Evolutionary conservation across 306 rosid genomes (phyloP).

Genomic region (Macrotyloma uniflorum): DNA sequence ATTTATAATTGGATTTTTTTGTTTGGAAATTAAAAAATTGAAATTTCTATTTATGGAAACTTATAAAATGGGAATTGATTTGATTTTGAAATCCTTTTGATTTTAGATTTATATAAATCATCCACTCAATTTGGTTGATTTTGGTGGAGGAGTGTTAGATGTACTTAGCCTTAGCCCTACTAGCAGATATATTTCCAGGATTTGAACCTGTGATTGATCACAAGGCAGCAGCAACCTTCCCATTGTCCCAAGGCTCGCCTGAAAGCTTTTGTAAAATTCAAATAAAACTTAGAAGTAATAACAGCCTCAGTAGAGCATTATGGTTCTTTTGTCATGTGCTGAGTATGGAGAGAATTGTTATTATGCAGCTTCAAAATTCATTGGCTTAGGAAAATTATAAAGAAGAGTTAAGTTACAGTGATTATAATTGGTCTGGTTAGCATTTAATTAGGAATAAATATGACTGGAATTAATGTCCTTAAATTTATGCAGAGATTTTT

Average conservation of each 20-base stretch:
- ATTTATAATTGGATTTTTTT: not conserved
- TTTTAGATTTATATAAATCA: constrained; percentile 23
- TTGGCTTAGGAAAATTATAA: constrained; percentile 10
- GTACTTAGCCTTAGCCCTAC: not conserved
- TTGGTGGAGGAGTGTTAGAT: not conserved
- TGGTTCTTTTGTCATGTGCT: not conserved
- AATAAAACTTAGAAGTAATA: constrained; percentile 5
- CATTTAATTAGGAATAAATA: constrained; percentile 18
- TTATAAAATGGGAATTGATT: not conserved
- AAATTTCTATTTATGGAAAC: constrained; percentile 1
- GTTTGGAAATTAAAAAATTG: constrained; percentile 1
- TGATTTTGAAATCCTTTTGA: constrained; percentile 21
- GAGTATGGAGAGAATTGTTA: constrained; percentile 30
- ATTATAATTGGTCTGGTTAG: constrained; percentile 3
- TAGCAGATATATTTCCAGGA: not conserved
- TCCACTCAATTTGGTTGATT: constrained; percentile 13
- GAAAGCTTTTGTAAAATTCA: not conserved
- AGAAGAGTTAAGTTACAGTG: not conserved
- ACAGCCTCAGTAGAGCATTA: not conserved
- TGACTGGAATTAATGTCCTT: not conserved
- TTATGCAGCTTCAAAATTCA: not conserved
- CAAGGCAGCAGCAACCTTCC: not conserved
- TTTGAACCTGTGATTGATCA: not conserved
- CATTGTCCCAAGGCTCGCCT: not conserved
- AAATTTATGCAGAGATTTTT: constrained; percentile 14